A percentile compares a stretch with the other conserved stretches of the same genome.
These are phyloP conservation scores for Chalara sp. DNA, from an alignment of 2,329 filamentous ascomycete genomes.

Conservation along the genomic window DNA sequence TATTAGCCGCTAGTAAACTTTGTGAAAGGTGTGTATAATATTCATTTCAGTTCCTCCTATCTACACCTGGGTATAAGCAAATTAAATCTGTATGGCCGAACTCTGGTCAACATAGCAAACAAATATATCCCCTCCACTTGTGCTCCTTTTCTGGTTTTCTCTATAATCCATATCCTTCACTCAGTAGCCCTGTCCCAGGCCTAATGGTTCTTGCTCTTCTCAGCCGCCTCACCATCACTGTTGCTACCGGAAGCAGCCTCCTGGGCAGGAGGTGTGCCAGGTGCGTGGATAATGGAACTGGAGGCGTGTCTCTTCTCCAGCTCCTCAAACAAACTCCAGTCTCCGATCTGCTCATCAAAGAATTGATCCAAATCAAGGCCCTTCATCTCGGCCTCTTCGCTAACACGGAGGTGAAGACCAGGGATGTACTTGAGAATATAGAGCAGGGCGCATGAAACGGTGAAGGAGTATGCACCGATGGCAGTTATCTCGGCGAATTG, in stretches of 20 bases:
- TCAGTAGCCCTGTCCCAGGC: too few species aligned
- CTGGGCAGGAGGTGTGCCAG: slow-evolving; percentile 10
- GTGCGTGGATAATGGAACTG: slow-evolving; percentile 9
- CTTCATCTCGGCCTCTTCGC: slow-evolving; percentile 46
- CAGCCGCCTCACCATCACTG: too few species aligned
- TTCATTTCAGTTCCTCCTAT: too few species aligned
- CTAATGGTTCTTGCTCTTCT: too few species aligned
- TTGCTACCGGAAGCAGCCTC: background rate
- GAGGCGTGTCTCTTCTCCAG: slow-evolving; percentile 13
- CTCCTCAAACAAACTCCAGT: slow-evolving; percentile 27
- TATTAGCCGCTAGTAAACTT: too few species aligned
- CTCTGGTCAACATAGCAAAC: too few species aligned
- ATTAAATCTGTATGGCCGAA: too few species aligned
- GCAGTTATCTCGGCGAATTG: slow-evolving; percentile 51
- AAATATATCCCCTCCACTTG: too few species aligned
- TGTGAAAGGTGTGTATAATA: too few species aligned
- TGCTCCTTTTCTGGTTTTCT: too few species aligned
- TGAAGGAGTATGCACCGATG: slow-evolving; percentile 48
- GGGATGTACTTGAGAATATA: slow-evolving; percentile 52
- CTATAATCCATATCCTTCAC: too few species aligned
- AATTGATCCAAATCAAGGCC: slow-evolving; percentile 47
- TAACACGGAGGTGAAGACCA: slow-evolving; percentile 46
- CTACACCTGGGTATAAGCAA: too few species aligned
- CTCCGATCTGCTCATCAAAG: slow-evolving; percentile 35
- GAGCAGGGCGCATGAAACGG: slow-evolving; percentile 43